Conservation (phyloP, 2,329 filamentous ascomycete species). For the Sporothrix globosa region DNA sequence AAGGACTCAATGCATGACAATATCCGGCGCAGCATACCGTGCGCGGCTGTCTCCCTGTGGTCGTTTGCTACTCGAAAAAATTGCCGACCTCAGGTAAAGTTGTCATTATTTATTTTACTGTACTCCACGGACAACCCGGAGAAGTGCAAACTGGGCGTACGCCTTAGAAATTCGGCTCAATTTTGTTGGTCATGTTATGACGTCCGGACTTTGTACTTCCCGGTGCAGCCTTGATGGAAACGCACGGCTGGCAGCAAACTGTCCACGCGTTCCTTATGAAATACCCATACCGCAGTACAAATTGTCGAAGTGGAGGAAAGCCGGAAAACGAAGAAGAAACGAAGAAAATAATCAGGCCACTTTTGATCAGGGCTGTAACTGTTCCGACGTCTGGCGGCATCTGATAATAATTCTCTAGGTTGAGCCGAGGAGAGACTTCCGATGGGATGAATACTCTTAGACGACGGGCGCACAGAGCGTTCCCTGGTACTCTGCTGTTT, state of each 20-base stretch:
- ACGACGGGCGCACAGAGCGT: background rate
- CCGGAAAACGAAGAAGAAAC: background rate
- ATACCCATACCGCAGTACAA: background rate
- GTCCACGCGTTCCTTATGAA: background rate
- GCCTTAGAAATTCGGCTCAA: too few species aligned
- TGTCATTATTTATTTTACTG: too few species aligned
- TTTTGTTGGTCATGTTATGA: too few species aligned
- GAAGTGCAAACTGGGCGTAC: too few species aligned
- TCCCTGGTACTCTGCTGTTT: background rate
- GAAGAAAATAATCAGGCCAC: conserved; percentile 26
- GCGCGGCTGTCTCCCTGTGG: background rate
- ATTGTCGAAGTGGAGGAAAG: too few species aligned
- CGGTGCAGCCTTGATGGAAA: too few species aligned
- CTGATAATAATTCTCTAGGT: background rate
- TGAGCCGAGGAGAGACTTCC: background rate
- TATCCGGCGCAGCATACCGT: background rate
- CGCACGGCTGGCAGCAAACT: background rate
- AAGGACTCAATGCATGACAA: conserved; percentile 4
- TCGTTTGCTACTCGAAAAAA: background rate
- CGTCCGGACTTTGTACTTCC: too few species aligned
- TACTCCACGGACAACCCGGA: too few species aligned
- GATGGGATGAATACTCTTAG: background rate
- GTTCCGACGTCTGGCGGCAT: background rate
- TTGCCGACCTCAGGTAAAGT: too few species aligned
- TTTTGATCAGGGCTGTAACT: background rate